Conservation (phyloP, 2,329 filamentous ascomycete genomes). For the Aspergillus sp. region DNA sequence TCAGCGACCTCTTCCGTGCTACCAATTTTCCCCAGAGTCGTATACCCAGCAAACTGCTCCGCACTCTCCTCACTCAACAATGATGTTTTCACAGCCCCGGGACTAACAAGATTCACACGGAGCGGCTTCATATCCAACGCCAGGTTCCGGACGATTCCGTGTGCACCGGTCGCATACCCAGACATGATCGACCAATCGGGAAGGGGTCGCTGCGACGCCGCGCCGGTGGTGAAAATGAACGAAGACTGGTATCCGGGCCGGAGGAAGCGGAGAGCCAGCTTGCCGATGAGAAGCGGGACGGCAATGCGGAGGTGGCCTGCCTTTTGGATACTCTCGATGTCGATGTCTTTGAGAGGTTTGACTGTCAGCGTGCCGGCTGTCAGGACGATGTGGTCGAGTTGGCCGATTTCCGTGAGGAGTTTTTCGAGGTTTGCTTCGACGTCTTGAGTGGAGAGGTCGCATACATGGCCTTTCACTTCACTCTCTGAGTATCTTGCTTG, state of each 20-base stretch:
- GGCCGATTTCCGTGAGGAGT: conserved; percentile 38
- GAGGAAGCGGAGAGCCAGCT: conserved; percentile 45
- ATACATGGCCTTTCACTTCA: conserved; percentile 33
- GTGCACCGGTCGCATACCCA: conserved; percentile 46
- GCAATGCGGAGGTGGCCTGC: conserved; percentile 49
- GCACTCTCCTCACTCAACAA: conserved; percentile 28
- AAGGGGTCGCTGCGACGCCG: conserved; percentile 47
- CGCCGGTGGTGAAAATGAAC: conserved; percentile 55
- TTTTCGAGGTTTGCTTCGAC: conserved; percentile 45
- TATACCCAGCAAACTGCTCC: too few relatives aligned
- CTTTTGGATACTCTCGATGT: conserved; percentile 35
- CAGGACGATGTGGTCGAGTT: conserved; percentile 54
- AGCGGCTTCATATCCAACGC: conserved; percentile 61
- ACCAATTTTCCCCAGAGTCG: conserved; percentile 29
- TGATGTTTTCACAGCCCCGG: conserved; percentile 51
- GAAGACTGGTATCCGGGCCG: conserved; percentile 39
- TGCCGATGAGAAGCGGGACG: conserved; percentile 49
- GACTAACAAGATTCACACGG: conserved; percentile 58
- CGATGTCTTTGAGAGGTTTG: conserved; percentile 38
- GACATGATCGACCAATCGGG: conserved; percentile 49
- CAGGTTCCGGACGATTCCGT: conserved; percentile 51
- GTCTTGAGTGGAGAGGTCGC: conserved; percentile 44
- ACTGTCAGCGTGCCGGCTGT: conserved; percentile 48
- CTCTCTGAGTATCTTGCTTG: conserved; percentile 18
- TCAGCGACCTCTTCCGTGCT: conserved; percentile 42